phyloP scores from a whole-genome alignment of 768 basidiomycete species.

The Boletellus ananas region DNA sequence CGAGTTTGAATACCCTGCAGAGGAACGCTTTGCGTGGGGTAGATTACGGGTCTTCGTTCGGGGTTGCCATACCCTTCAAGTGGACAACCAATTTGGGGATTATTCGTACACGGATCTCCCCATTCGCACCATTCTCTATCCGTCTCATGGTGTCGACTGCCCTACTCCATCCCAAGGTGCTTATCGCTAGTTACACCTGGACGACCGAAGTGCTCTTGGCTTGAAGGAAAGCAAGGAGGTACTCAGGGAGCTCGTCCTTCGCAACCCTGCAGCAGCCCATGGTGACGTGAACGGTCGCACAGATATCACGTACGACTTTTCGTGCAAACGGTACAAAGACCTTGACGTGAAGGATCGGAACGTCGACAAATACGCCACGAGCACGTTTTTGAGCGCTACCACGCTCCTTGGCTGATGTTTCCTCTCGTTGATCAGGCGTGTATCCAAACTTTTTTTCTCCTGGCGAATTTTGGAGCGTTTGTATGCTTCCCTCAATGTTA shows the following conservation, averaged over 20 bases:
- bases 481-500: constrained; percentile 29
- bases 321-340: constrained; percentile 21
- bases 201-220: constrained; percentile 38
- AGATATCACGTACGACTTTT: constrained; percentile 12
- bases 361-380: constrained; percentile 30
- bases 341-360: constrained; percentile 34
- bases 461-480: constrained; percentile 34
- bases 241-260: constrained; percentile 28
- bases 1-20: constrained; percentile 29
- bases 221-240: neutral
- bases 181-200: constrained; percentile 43
- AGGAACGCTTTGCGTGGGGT: constrained; percentile 37
- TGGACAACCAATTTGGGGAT: constrained; percentile 37
- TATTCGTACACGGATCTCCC: constrained; percentile 39
- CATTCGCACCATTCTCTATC: constrained; percentile 41
- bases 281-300: constrained; percentile 1
- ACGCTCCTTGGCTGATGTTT: neutral
- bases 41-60: constrained; percentile 35
- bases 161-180: constrained; percentile 20
- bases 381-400: constrained; percentile 17
- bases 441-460: constrained; percentile 41
- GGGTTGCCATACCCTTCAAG: constrained; percentile 45
- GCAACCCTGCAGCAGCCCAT: constrained; percentile 21
- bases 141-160: constrained; percentile 36
- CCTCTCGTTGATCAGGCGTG: constrained; percentile 26